phyloP scores from a whole-genome alignment of 768 basidiomycete species.

The Fomitopsis pulvina region DNA sequence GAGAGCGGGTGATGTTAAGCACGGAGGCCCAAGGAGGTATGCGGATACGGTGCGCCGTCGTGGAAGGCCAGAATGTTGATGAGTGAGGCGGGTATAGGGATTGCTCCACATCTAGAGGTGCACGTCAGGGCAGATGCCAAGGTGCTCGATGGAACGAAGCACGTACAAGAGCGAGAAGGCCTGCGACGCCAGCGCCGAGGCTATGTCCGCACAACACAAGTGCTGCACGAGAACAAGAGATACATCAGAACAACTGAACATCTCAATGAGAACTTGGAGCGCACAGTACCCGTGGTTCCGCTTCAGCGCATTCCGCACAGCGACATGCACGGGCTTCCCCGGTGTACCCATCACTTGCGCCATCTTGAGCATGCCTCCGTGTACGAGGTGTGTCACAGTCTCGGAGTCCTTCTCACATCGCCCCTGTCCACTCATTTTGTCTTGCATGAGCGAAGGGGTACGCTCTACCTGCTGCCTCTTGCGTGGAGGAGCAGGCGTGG shows the following conservation, averaged over 20 bases:
- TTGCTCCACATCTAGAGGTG: slow-evolving; percentile 74
- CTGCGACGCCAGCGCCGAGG: slow-evolving; percentile 77
- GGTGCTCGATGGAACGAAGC: neutral
- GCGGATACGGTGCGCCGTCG: slow-evolving; percentile 58
- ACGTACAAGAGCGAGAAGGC: slow-evolving; percentile 64
- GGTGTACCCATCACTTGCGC: slow-evolving; percentile 71
- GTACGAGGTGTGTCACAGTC: slow-evolving; percentile 44
- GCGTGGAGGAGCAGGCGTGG: slow-evolving; percentile 11
- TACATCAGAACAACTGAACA: slow-evolving; percentile 1
- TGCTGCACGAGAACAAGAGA: slow-evolving; percentile 29
- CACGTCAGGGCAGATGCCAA: slow-evolving; percentile 4
- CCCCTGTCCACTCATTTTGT: slow-evolving; percentile 13
- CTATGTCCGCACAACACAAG: slow-evolving; percentile 79
- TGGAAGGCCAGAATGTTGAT: slow-evolving; percentile 64
- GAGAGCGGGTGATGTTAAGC: slow-evolving; percentile 55
- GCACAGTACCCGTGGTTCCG: slow-evolving; percentile 68
- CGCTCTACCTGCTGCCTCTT: neutral
- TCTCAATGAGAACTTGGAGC: slow-evolving; percentile 22
- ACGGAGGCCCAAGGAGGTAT: slow-evolving; percentile 80
- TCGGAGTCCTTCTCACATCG: neutral
- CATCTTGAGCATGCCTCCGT: slow-evolving; percentile 77
- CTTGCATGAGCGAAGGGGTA: slow-evolving; percentile 1
- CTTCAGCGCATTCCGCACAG: slow-evolving; percentile 62
- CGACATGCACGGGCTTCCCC: slow-evolving; percentile 71
- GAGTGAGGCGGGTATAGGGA: slow-evolving; percentile 66